Conservation (phyloP, 192 early-diverging fungal species). For the Linnemannia zychae region DNA sequence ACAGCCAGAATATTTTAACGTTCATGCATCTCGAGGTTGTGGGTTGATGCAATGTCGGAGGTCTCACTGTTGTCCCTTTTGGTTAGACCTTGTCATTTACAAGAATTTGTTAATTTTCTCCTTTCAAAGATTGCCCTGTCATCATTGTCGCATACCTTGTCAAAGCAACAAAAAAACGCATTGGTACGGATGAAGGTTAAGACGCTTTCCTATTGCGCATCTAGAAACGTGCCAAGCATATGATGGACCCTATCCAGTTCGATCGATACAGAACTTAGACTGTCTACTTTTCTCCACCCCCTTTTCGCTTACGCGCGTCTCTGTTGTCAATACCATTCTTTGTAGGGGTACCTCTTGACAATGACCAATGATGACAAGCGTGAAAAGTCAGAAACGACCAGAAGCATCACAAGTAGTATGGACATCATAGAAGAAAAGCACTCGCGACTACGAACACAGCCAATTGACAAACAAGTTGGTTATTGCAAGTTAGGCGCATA, state of each 20-base stretch:
- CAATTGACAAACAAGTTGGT: too few species aligned
- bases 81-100: too few species aligned
- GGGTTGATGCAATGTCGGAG: too few species aligned
- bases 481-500: too few species aligned
- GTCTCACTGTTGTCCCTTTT: too few species aligned
- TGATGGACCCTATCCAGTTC: neutral
- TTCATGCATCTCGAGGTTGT: neutral
- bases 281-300: neutral
- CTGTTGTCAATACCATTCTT: neutral
- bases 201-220: neutral
- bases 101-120: too few species aligned
- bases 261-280: neutral
- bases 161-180: conserved; percentile 5
- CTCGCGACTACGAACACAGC: too few species aligned
- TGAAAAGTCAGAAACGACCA: neutral
- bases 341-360: neutral
- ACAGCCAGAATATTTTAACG: neutral
- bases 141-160: conserved; percentile 7
- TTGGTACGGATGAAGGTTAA: neutral
- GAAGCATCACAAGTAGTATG: neutral
- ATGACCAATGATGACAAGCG: neutral
- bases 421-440: neutral
- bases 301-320: neutral
- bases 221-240: neutral
- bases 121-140: neutral